These are phyloP conservation scores for Populus simonii DNA, from an alignment of 345 rosid genomes.

Conservation along the genomic window DNA sequence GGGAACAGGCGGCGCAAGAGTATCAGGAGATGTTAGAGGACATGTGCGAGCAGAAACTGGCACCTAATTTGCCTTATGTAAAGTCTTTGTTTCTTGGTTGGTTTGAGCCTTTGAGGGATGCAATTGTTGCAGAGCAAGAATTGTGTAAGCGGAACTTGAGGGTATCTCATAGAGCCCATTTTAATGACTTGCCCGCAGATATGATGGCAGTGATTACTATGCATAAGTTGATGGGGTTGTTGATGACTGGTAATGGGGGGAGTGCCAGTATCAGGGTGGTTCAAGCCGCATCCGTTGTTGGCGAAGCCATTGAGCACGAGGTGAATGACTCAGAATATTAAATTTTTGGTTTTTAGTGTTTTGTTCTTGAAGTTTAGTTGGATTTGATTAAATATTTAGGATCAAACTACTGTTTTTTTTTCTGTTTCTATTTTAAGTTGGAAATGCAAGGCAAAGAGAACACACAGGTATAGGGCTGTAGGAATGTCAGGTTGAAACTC, in stretches of 20 bases:
- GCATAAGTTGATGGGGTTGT: slow-evolving; percentile 85
- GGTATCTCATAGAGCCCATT: slow-evolving; percentile 46
- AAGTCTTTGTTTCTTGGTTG: slow-evolving; percentile 89
- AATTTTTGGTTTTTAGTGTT: not conserved
- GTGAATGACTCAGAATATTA: slow-evolving; percentile 33
- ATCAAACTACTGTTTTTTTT: not conserved
- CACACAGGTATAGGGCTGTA: not conserved
- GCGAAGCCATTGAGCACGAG: slow-evolving; percentile 96
- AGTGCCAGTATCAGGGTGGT: slow-evolving; percentile 64
- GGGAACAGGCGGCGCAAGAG: slow-evolving; percentile 87
- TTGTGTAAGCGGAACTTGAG: slow-evolving; percentile 35
- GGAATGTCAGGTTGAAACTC: not conserved
- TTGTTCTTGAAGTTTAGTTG: not conserved
- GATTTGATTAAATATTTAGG: not conserved
- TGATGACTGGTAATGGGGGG: slow-evolving; percentile 63
- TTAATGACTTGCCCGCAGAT: slow-evolving; percentile 62
- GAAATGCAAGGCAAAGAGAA: not conserved
- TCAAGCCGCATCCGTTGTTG: slow-evolving; percentile 72
- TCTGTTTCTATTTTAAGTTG: not conserved
- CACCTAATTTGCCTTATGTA: slow-evolving; percentile 85
- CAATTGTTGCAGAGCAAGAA: slow-evolving; percentile 75
- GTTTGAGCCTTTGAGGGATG: slow-evolving; percentile 87
- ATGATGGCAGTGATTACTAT: slow-evolving; percentile 93
- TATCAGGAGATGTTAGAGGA: slow-evolving; percentile 73
- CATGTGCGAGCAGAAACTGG: slow-evolving; percentile 95